phyloP scores from a whole-genome alignment of 2,329 filamentous ascomycete genomes.

The Colletotrichum orbiculare region DNA sequence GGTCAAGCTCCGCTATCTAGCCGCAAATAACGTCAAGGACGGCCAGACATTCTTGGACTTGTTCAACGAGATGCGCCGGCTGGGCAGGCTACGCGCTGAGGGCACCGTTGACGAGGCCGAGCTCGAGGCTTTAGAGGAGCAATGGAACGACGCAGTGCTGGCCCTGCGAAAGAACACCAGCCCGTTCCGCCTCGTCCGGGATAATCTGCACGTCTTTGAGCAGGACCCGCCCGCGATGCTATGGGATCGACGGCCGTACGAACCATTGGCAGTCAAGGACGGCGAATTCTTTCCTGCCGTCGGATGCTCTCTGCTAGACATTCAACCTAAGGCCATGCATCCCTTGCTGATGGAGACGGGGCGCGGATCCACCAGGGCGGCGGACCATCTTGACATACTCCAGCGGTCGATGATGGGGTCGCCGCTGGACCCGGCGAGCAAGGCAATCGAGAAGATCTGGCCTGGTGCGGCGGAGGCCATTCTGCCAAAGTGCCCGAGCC shows the following conservation, averaged over 20 bases:
- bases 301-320: conserved; percentile 70
- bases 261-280: conserved; percentile 69
- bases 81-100: conserved; percentile 39
- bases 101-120: conserved; percentile 38
- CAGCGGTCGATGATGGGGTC: conserved; percentile 52
- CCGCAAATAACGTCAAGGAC: conserved; percentile 40
- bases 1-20: conserved; percentile 43
- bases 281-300: conserved; percentile 76
- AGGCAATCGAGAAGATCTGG: conserved; percentile 63
- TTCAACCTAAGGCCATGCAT: conserved; percentile 69
- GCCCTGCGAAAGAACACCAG: conserved; percentile 46
- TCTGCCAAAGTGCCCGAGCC: conserved; percentile 57
- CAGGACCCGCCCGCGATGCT: conserved; percentile 63
- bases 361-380: conserved; percentile 50
- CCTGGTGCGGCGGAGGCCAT: conserved; percentile 69
- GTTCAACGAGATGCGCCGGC: conserved; percentile 46
- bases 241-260: conserved; percentile 78
- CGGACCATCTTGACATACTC: conserved; percentile 66
- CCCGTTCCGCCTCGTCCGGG: conserved; percentile 54
- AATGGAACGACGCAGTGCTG: conserved; percentile 50
- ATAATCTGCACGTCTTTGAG: conserved; percentile 65
- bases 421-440: conserved; percentile 49
- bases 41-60: conserved; percentile 44
- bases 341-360: conserved; percentile 60
- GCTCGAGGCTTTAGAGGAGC: conserved; percentile 44